phyloP scores from a whole-genome alignment of 352 stramenopile genomes.

The Phytophthora capsici region DNA sequence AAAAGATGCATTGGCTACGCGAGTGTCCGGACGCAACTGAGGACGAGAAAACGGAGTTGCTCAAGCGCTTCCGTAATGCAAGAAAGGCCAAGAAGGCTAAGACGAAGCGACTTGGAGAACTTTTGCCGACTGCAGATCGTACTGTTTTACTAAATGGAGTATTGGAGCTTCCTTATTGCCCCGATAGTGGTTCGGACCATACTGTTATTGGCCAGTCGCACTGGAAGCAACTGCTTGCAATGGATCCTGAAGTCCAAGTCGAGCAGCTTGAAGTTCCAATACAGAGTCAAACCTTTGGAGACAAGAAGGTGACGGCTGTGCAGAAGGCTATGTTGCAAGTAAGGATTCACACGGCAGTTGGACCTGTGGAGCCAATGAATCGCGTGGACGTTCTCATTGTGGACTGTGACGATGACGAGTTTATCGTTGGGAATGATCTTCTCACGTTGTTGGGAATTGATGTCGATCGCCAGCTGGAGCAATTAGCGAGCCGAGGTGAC shows the following conservation, averaged over 20 bases:
- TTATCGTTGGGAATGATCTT: constrained; percentile 23
- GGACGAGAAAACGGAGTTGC: neutral
- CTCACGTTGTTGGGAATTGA: constrained; percentile 18
- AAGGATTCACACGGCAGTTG: constrained; percentile 17
- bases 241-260: neutral
- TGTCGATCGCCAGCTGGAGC: constrained; percentile 15
- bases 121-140: neutral
- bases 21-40: constrained; percentile 2
- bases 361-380: constrained; percentile 1
- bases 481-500: constrained; percentile 3
- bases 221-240: neutral
- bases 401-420: constrained; percentile 13
- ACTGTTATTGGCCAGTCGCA: constrained; percentile 15
- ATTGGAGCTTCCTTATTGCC: constrained; percentile 13
- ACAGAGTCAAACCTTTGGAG: constrained; percentile 6
- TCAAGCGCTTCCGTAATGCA: neutral
- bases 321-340: constrained; percentile 7
- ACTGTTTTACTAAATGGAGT: constrained; percentile 4
- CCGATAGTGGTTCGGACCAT: no score
- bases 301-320: neutral
- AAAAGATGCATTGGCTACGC: constrained; percentile 13
- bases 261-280: neutral
- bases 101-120: constrained; percentile 5
- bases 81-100: neutral
- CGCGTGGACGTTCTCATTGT: neutral